These are phyloP conservation scores for Botrytis pseudocinerea DNA, from an alignment of 2,329 filamentous ascomycete genomes.

Conservation along the genomic window DNA sequence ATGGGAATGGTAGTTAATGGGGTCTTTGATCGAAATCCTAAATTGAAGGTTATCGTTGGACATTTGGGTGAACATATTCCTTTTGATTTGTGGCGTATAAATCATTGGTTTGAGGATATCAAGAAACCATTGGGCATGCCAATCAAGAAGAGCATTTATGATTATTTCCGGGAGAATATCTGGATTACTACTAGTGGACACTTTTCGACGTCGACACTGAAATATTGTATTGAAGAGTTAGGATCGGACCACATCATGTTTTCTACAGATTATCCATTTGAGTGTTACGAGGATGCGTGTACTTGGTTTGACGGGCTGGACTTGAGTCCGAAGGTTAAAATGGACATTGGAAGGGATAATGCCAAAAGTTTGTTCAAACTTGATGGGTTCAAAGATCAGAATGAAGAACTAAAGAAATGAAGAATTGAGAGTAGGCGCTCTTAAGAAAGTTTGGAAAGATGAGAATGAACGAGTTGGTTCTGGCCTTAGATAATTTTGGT, in stretches of 20 bases:
- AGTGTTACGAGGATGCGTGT: constrained; percentile 47
- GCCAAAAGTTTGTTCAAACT: constrained; percentile 47
- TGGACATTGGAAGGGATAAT: constrained; percentile 50
- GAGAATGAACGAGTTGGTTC: too few species aligned
- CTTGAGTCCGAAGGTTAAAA: constrained; percentile 42
- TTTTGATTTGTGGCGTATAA: constrained; percentile 52
- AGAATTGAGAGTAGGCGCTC: background rate
- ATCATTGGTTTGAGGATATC: constrained; percentile 57
- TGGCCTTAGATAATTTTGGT: background rate
- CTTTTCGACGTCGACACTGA: constrained; percentile 54
- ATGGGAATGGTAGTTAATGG: constrained; percentile 53
- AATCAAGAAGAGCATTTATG: constrained; percentile 48
- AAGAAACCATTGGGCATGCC: constrained; percentile 45
- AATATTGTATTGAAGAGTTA: constrained; percentile 52
- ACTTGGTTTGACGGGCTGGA: constrained; percentile 46
- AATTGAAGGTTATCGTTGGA: constrained; percentile 49
- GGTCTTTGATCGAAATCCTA: constrained; percentile 52
- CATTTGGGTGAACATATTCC: constrained; percentile 53
- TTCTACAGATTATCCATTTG: constrained; percentile 55
- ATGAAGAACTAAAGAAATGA: background rate
- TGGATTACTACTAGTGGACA: constrained; percentile 60
- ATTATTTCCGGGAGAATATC: constrained; percentile 57
- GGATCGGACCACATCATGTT: constrained; percentile 54
- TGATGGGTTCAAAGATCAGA: constrained; percentile 5
- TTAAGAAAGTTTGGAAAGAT: too few species aligned